Evolutionary conservation across 148 eudicot genomes (phyloP).

Genomic region (Dysphania ambrosioides): DNA sequence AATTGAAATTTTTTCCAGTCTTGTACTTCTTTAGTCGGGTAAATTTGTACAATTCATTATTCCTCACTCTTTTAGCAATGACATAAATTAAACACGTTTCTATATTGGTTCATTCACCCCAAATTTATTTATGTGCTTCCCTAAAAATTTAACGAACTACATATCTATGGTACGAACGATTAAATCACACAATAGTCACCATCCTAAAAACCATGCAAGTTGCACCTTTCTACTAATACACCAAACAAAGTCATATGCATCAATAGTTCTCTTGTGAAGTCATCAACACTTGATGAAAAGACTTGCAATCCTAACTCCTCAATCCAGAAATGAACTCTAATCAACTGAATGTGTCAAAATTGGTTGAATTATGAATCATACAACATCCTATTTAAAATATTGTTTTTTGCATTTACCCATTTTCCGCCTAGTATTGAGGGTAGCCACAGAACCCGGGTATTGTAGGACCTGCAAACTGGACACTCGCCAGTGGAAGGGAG

Average conservation of each 20-base stretch:
- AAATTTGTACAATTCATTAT: too few species aligned
- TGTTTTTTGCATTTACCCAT: constrained; percentile 10
- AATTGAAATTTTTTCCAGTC: too few species aligned
- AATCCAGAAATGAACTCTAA: constrained; percentile 15
- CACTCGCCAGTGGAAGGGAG: constrained; percentile 85
- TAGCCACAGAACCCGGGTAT: constrained; percentile 63
- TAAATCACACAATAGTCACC: too few species aligned
- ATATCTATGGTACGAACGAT: too few species aligned
- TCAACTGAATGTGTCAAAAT: constrained; percentile 21
- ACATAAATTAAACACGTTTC: too few species aligned
- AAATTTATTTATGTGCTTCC: too few species aligned
- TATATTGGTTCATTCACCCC: too few species aligned
- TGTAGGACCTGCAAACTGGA: constrained; percentile 74
- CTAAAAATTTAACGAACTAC: too few species aligned
- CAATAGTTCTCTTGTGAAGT: neutral
- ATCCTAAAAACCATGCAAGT: neutral
- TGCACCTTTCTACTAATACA: neutral
- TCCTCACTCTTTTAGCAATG: too few species aligned
- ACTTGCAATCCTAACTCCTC: constrained; percentile 9
- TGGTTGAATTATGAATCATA: constrained; percentile 15
- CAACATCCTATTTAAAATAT: constrained; percentile 11
- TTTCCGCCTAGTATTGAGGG: constrained; percentile 10
- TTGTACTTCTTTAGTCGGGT: too few species aligned
- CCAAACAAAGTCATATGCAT: neutral
- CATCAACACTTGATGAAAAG: too few species aligned